These are phyloP conservation scores for Pseudogymnoascus sp. DNA, from an alignment of 2,329 filamentous ascomycete genomes.

Conservation along the genomic window DNA sequence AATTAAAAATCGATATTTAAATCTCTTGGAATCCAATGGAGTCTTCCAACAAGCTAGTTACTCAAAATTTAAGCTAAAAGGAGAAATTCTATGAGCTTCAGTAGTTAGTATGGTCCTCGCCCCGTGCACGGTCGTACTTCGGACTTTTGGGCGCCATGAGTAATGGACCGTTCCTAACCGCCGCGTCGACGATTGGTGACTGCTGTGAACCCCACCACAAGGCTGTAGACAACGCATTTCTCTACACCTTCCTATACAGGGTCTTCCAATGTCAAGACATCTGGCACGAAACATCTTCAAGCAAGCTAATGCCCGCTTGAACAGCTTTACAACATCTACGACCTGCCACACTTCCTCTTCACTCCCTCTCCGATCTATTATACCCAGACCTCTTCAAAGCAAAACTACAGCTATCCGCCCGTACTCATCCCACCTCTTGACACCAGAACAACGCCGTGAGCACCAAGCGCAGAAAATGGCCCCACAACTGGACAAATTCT, in stretches of 20 bases:
- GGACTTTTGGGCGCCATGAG: background rate
- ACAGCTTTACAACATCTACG: background rate
- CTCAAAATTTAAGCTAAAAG: background rate
- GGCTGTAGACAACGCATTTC: constrained; percentile 7
- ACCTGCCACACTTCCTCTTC: background rate
- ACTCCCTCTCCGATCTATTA: background rate
- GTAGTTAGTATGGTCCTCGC: background rate
- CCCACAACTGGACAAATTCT: constrained; percentile 77
- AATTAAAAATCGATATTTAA: background rate
- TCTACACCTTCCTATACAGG: constrained; percentile 10
- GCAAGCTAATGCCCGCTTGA: constrained; percentile 6
- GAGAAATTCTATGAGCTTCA: background rate
- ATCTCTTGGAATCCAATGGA: background rate
- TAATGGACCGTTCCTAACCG: constrained; percentile 5
- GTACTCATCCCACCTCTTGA: constrained; percentile 8
- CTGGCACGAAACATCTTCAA: constrained; percentile 9
- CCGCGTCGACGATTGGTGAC: constrained; percentile 1
- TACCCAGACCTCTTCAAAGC: background rate
- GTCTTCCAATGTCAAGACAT: constrained; percentile 7
- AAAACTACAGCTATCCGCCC: background rate
- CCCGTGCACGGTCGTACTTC: constrained; percentile 3
- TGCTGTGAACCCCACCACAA: constrained; percentile 3
- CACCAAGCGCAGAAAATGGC: constrained; percentile 67
- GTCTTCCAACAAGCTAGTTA: background rate
- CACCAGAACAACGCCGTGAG: constrained; percentile 7